Base-by-base conservation (phyloP, 306 rosid genomes). In the Dryas octopetala region DNA sequence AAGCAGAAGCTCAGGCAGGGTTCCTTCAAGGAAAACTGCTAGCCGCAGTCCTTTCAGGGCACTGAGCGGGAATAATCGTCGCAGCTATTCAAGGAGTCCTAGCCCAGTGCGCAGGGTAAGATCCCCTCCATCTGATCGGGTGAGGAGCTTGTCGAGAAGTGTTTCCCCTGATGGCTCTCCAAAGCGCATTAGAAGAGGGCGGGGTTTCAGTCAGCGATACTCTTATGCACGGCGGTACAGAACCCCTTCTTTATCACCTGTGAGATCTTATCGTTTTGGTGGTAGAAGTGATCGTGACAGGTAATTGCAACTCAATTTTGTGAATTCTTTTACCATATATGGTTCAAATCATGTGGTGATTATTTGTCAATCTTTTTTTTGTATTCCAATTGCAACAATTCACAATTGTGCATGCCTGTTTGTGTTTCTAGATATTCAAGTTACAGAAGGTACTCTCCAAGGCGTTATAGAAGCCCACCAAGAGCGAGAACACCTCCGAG, bases 211-310 rank as follows among this genome's bases (percentile, higher is more conserved):
- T 68, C 92, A 95, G 81, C 88, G 91, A 9, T 95, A 91, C 83
- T 95, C 99, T 66, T 95, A 86, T 81, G 97, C 99, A 43, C 89
- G 99, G 66, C 85, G 97, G 80, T 95, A 95, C 57, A 87, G 96
- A 78, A 95, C 97, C 57, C 97, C 97, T 40, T 95, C 99, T 48
- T 62, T 78, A 16, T 95, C 99, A 81, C 97, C 99, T 71, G 89
- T 88, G 78, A 87, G 99, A 76, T 74, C 97, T 40, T 90, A 92
- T 78, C 97, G 97, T 61, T 95, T 86, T 66, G 78, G 90, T 81
- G 97, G 99, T 78, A 88, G 98, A 85, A 74, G 73, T 77, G 96
- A 91, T 40, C 87, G 93, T 40, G 99, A 92, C 80, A 90, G 99
- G 99, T 88, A 60, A 76, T 51, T 46, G 54, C 32, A 40, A 62